These are phyloP conservation scores for Actinomortierella wolfii DNA, from an alignment of 371 early-diverging fungal species.

Conservation along the genomic window DNA sequence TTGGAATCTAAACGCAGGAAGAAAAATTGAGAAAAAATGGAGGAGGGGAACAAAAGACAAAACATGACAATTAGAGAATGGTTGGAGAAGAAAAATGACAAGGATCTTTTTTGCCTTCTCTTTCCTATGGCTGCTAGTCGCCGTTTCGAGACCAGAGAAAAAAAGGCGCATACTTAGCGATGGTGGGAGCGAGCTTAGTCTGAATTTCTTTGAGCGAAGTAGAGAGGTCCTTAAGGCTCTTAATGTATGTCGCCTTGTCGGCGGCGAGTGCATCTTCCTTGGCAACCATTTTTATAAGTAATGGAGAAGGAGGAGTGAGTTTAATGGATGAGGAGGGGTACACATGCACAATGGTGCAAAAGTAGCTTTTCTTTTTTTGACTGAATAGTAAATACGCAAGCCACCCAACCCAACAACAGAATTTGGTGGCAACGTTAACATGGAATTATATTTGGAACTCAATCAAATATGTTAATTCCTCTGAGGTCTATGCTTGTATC, in stretches of 20 bases:
- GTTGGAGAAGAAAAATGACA: neutral
- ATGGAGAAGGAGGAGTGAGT: no score
- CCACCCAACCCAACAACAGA: no score
- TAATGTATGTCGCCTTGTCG: constrained; percentile 48
- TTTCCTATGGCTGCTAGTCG: neutral
- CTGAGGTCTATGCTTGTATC: no score
- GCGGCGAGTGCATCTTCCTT: constrained; percentile 19
- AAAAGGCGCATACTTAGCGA: constrained; percentile 50
- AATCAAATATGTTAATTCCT: no score
- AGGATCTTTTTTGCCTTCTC: no score
- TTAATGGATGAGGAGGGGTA: no score
- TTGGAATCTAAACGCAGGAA: constrained; percentile 47
- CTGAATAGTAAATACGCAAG: no score
- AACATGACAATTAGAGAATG: neutral
- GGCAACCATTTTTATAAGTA: neutral
- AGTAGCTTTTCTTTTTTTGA: no score
- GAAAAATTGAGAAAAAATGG: neutral
- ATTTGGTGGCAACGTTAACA: no score
- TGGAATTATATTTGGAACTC: no score
- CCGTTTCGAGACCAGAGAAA: neutral
- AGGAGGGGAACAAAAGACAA: neutral
- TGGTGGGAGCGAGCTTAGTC: constrained; percentile 56
- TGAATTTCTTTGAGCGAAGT: constrained; percentile 60
- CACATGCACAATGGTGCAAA: no score
- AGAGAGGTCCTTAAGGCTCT: constrained; percentile 55